Evolutionary conservation across 352 stramenopile species (phyloP).

Genomic region (Pythium aphanidermatum): DNA sequence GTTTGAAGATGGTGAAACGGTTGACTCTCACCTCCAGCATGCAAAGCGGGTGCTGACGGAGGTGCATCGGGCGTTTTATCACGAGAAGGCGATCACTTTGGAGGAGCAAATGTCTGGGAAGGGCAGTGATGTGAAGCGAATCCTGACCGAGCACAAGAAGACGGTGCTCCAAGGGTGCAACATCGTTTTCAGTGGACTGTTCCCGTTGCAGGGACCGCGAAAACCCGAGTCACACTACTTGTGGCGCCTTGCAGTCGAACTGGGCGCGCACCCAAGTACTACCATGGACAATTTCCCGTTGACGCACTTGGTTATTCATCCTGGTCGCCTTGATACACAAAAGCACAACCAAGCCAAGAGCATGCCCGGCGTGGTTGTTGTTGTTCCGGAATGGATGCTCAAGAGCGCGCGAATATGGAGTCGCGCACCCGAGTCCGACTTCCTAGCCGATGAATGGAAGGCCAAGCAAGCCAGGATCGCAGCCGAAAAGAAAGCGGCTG

Average conservation of each 20-base stretch:
- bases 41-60: slow-evolving; percentile 53
- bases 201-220: slow-evolving; percentile 48
- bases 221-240: slow-evolving; percentile 64
- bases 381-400: slow-evolving; percentile 77
- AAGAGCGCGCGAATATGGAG: slow-evolving; percentile 71
- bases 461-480: slow-evolving; percentile 25
- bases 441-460: slow-evolving; percentile 62
- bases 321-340: slow-evolving; percentile 67
- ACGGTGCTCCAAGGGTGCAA: slow-evolving; percentile 50
- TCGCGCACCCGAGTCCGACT: slow-evolving; percentile 51
- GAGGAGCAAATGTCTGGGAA: slow-evolving; percentile 70
- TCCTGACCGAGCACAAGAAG: slow-evolving; percentile 68
- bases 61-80: slow-evolving; percentile 59
- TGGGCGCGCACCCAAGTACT: slow-evolving; percentile 63
- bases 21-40: slow-evolving; percentile 52
- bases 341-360: slow-evolving; percentile 73
- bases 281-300: slow-evolving; percentile 64
- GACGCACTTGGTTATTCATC: slow-evolving; percentile 84
- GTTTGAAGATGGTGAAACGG: slow-evolving; percentile 25
- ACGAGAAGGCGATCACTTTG: slow-evolving; percentile 37
- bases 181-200: slow-evolving; percentile 82
- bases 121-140: slow-evolving; percentile 58
- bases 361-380: slow-evolving; percentile 51
- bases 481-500: slow-evolving; percentile 1
- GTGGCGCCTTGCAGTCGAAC: slow-evolving; percentile 67